Evolutionary conservation across 148 eudicot genomes (phyloP), one percentile per base, ranked within the genome.

Genomic region (Linanthus parryae): DNA sequence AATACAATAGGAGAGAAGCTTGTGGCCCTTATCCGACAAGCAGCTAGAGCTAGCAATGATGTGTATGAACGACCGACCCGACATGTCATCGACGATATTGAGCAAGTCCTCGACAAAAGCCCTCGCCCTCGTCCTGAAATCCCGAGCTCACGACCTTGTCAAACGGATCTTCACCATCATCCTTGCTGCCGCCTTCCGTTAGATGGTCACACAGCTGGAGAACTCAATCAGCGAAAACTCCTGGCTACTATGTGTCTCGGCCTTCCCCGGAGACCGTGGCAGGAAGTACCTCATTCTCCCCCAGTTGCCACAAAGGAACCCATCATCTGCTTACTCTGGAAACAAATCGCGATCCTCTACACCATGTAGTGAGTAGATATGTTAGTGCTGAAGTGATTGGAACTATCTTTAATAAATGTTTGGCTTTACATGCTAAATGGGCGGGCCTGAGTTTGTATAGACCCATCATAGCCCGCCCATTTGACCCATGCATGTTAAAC

Each of bases 271-370:
- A 5, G 88, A 44, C 18, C 74, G 67, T 7, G 94, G n/a, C n/a
- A n/a, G n/a, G n/a, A n/a, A 71, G 53, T 77, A 76, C 48, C 48
- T 83, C 1, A 96, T 95, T 0, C 68, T 87, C 0, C 98, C 98
- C 98, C 98, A 1, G 87, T 92, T 34, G 98, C 98, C 4, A 83
- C 96, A 2, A 92, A 92, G 17, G 98, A 92, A 73, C 98, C 96
- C 0, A 87, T 91, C 18, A 46, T 91, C 17, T 79, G 94, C 25
- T 59, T 91, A 0, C 86, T 91, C 1, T 91, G 98, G 98, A 95
- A 81, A 44, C 95, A 91, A 59, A 81, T 91, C 46, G 92, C 98
- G 3, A 75, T 66, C 50, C 58, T 91, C 41, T 77, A 65, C 5
- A 73, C 74, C n/a, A n/a, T n/a, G n/a, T n/a, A n/a, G n/a, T n/a